phyloP scores from a whole-genome alignment of 371 early-diverging fungal species.

The Smittium mucronatum region DNA sequence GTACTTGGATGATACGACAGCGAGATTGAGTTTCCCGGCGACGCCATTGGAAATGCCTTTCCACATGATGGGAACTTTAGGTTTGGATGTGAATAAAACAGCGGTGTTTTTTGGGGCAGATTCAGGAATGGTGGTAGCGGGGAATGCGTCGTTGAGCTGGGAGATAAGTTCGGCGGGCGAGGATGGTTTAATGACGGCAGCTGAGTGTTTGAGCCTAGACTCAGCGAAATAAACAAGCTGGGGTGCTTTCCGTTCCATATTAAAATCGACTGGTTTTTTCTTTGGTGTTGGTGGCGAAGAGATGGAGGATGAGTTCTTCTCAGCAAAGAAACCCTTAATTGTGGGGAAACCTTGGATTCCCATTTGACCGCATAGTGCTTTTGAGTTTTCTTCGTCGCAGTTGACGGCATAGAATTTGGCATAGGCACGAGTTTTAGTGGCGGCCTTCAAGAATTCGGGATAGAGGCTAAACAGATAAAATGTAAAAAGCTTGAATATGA shows the following conservation, averaged over 20 bases:
- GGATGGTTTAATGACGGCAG: conserved; percentile 5
- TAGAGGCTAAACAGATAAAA: conserved; percentile 35
- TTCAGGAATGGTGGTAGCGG: not conserved
- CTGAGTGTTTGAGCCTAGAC: conserved; percentile 38
- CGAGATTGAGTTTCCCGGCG: conserved; percentile 50
- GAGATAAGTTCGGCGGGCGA: conserved; percentile 12
- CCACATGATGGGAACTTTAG: conserved; percentile 58
- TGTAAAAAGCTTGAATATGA: too few relatives aligned
- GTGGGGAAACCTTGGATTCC: conserved; percentile 87
- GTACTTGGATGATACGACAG: conserved; percentile 49
- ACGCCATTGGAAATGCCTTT: conserved; percentile 73
- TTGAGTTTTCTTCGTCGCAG: conserved; percentile 72
- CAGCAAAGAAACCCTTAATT: conserved; percentile 71
- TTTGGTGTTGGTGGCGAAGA: too few relatives aligned
- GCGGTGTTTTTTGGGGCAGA: conserved; percentile 29
- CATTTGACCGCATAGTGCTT: conserved; percentile 57
- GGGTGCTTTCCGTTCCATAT: conserved; percentile 64
- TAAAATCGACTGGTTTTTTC: conserved; percentile 60
- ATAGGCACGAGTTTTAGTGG: conserved; percentile 60
- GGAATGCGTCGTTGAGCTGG: not conserved
- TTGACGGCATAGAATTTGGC: conserved; percentile 75
- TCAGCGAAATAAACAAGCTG: conserved; percentile 57
- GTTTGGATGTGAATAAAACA: conserved; percentile 62
- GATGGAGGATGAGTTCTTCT: conserved; percentile 24
- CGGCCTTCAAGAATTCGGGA: conserved; percentile 79